phyloP scores from a whole-genome alignment of 2,329 filamentous ascomycete species.

The Dactylellina haptotyla region DNA sequence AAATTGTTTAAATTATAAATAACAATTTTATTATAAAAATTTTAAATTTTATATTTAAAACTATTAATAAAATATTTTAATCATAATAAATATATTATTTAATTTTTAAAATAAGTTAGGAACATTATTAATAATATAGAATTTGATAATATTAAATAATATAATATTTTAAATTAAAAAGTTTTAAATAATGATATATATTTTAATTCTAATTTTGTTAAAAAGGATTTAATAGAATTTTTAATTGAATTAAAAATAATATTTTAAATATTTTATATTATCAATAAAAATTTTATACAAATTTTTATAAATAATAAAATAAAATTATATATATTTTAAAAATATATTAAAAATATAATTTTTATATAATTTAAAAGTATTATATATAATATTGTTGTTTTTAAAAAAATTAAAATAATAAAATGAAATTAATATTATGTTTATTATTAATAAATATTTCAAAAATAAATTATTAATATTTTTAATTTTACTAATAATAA shows the following conservation, averaged over 20 bases:
- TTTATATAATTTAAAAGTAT: neutral
- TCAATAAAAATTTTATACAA: too few relatives aligned
- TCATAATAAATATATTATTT: neutral
- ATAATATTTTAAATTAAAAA: too few relatives aligned
- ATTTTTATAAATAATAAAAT: too few relatives aligned
- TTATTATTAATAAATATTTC: neutral
- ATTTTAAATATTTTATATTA: too few relatives aligned
- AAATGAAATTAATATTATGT: neutral
- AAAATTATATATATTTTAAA: neutral
- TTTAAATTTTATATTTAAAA: neutral
- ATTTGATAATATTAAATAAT: too few relatives aligned
- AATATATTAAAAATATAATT: neutral
- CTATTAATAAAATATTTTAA: neutral
- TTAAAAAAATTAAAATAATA: neutral
- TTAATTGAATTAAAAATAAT: too few relatives aligned
- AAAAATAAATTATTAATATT: neutral
- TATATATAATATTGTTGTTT: neutral
- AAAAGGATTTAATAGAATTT: too few relatives aligned
- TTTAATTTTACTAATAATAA: too few relatives aligned
- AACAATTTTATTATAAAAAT: neutral
- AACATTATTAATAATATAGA: too few relatives aligned
- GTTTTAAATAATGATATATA: too few relatives aligned
- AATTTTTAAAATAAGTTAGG: neutral
- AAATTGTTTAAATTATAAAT: neutral
- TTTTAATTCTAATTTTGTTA: too few relatives aligned